phyloP scores from a whole-genome alignment of 495 filamentous ascomycete genomes.

The Podospora pseudoanserina region DNA sequence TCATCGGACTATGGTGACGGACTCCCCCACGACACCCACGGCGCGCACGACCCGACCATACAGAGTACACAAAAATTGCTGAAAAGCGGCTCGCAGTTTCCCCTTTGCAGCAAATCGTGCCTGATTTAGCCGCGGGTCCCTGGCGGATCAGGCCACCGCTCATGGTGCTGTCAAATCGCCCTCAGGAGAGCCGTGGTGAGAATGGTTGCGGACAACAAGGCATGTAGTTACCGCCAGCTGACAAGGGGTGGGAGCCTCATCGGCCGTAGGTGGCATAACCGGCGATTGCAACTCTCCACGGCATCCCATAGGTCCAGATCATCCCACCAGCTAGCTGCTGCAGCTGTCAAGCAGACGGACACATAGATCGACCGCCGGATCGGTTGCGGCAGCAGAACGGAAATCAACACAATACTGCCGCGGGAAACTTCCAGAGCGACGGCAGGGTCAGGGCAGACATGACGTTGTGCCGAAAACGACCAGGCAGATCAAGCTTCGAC shows the following conservation, averaged over 20 bases:
- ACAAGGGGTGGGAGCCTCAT: slow-evolving; percentile 25
- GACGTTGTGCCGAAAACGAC: slow-evolving; percentile 8
- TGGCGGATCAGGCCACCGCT: slow-evolving; percentile 19
- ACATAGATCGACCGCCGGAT: background rate
- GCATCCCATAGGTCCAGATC: slow-evolving; percentile 8
- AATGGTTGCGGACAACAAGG: slow-evolving; percentile 6
- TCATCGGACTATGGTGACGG: slow-evolving; percentile 28
- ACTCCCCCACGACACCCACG: slow-evolving; percentile 27
- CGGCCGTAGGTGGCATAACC: slow-evolving; percentile 10
- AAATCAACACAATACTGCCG: background rate
- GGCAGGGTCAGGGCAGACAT: slow-evolving; percentile 7
- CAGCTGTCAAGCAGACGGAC: slow-evolving; percentile 16
- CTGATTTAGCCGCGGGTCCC: slow-evolving; percentile 29
- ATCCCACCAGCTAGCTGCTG: background rate
- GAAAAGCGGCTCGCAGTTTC: slow-evolving; percentile 25
- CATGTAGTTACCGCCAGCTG: slow-evolving; percentile 31
- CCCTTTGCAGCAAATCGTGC: slow-evolving; percentile 24
- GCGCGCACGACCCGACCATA: slow-evolving; percentile 28
- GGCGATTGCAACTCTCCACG: background rate
- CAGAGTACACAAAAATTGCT: slow-evolving; percentile 23
- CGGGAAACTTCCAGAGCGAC: background rate
- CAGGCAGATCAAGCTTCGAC: slow-evolving; percentile 7
- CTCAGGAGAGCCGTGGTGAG: background rate
- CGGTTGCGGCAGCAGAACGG: background rate
- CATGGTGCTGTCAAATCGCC: background rate